Percentiles rank a stretch among this genome's conserved stretches.
Conservation (phyloP, 2,329 filamentous ascomycete genomes). For the Chrysoporthe deuterocubensis region DNA sequence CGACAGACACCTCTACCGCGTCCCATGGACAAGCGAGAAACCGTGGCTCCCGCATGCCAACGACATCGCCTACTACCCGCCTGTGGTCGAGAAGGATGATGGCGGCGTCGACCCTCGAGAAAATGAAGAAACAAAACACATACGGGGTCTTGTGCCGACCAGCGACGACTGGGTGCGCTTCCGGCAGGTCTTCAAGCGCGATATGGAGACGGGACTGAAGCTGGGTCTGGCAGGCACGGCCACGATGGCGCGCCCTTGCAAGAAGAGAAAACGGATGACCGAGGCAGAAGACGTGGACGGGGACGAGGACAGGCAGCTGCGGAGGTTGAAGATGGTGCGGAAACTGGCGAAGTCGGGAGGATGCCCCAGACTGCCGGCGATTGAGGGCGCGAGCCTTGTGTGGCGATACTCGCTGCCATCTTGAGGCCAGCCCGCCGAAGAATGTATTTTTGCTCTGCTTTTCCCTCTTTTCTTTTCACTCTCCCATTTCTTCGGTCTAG, state of each 20-base stretch:
- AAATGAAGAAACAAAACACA: slow-evolving; percentile 16
- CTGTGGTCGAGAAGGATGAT: slow-evolving; percentile 38
- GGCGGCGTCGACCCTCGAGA: slow-evolving; percentile 34
- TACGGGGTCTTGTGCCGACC: slow-evolving; percentile 35
- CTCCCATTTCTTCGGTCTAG: background rate
- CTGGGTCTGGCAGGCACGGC: slow-evolving; percentile 27
- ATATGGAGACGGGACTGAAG: slow-evolving; percentile 37
- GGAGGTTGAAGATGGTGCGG: slow-evolving; percentile 11
- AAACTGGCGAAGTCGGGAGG: slow-evolving; percentile 12
- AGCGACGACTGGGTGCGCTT: slow-evolving; percentile 47
- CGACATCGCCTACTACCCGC: slow-evolving; percentile 44
- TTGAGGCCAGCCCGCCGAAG: background rate
- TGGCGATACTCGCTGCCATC: slow-evolving; percentile 35
- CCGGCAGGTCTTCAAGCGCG: slow-evolving; percentile 39
- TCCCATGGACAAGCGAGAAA: slow-evolving; percentile 32
- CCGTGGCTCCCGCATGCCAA: slow-evolving; percentile 48
- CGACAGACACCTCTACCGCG: slow-evolving; percentile 9
- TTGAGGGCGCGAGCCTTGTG: slow-evolving; percentile 38
- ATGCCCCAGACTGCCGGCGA: slow-evolving; percentile 24
- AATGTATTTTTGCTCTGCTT: background rate
- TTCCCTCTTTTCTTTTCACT: background rate
- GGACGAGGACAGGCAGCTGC: background rate
- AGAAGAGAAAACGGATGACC: slow-evolving; percentile 9
- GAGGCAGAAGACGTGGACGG: background rate
- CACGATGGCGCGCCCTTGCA: slow-evolving; percentile 1